Base-by-base conservation (phyloP, 768 basidiomycete genomes). In the Terana coerulea region DNA sequence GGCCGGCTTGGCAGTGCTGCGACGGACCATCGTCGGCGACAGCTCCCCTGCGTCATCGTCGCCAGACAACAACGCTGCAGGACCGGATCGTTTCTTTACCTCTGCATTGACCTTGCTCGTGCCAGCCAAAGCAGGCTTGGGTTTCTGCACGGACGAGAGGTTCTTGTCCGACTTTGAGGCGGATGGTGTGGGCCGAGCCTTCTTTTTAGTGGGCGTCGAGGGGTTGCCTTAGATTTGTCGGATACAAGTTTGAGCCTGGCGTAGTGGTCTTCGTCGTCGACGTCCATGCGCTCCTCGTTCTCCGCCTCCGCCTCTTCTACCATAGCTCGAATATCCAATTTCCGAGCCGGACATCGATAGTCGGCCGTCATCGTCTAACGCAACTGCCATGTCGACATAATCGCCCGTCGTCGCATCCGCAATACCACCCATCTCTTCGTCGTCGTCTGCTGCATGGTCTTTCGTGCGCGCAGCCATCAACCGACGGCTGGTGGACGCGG, bases 321-420 rank as follows among this genome's bases (percentile, higher is more conserved):
- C n/a, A n/a, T n/a, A n/a, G 35, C 2, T 40, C 49, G 12, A 26
- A 26, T n/a, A n/a, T 9, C 30, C 42, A 14, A 47, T 26, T 19
- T 55, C 54, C 5, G 49, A 43, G 10, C 41, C 49, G 19, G 30
- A 29, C 31, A 49, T 39, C 5, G 53, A 54, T 8, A 55, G 42
- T 10, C 54, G 48, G 6, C 54, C 50, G 11, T 63, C 58, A 3
- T 61, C 53, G 53, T 61, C 59, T 17, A 64, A 40, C 12, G 60
- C 46, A 52, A 63, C 59, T 3, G 39, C 51, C 19, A 54, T 47
- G 12, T 55, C 56, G 19, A 44, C 51, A 24, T 36, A 43, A 3
- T 31, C 55, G 29, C 37, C 56, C 3, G 49, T 29, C 36, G 44
- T 52, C 0, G 54, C 43, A n/a, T 59, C 56, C 7, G 24, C 57